Conservation (phyloP, 1,139 yeast species). For the Barnettozyma hawaiiensis region DNA sequence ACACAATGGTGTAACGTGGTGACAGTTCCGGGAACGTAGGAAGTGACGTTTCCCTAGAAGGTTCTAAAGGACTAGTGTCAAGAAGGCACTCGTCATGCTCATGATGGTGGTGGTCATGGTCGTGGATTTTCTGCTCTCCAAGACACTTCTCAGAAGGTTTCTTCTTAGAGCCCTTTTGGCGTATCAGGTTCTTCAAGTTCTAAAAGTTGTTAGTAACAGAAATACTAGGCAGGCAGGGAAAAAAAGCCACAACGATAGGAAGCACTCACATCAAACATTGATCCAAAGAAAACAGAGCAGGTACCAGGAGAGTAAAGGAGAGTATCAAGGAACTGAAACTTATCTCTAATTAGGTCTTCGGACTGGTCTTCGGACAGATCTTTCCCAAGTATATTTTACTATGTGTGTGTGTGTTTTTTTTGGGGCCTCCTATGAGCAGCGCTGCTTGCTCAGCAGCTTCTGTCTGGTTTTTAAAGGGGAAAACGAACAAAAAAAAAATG, state of each 20-base stretch:
- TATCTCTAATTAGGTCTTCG: too few species aligned
- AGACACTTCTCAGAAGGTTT: background rate
- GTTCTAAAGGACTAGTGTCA: background rate
- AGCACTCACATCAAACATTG: conserved; percentile 1
- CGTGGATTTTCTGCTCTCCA: too few species aligned
- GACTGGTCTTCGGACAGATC: too few species aligned
- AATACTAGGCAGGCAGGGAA: background rate
- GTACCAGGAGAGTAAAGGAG: background rate
- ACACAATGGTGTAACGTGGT: conserved; percentile 27
- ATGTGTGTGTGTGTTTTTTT: too few species aligned
- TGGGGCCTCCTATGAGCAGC: too few species aligned
- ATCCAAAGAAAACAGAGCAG: too few species aligned
- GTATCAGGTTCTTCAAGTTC: conserved; percentile 18
- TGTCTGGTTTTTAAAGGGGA: too few species aligned
- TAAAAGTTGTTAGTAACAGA: background rate
- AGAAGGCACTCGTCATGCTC: background rate
- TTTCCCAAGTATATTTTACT: too few species aligned
- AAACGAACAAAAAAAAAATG: too few species aligned
- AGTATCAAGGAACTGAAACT: background rate
- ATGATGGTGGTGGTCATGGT: background rate
- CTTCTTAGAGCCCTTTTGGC: conserved; percentile 4
- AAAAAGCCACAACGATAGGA: background rate
- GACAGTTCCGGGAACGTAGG: conserved; percentile 18
- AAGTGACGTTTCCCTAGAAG: conserved; percentile 1
- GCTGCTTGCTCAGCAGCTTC: too few species aligned